Evolutionary conservation across 2,329 filamentous ascomycete genomes (phyloP).

Genomic region (Aspergillus texensis): DNA sequence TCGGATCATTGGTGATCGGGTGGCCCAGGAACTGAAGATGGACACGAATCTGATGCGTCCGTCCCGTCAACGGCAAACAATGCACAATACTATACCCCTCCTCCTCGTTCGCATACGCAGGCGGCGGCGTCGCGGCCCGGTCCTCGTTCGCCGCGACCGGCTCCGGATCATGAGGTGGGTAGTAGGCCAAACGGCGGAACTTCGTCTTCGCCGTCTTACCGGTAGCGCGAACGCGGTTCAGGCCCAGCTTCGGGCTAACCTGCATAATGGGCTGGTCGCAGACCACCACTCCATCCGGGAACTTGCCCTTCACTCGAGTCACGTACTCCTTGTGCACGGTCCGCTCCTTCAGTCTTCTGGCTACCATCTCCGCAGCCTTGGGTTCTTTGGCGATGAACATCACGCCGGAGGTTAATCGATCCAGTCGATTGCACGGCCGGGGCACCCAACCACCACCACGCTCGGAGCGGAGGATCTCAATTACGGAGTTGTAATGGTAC

Average conservation of each 20-base stretch:
- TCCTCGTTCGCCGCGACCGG: conserved; percentile 25
- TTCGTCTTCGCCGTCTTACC: conserved; percentile 89
- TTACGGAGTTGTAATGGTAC: conserved; percentile 92
- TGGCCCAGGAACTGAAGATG: conserved; percentile 93
- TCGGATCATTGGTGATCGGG: conserved; percentile 95
- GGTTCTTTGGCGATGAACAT: conserved; percentile 96
- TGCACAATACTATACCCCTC: conserved; percentile 92
- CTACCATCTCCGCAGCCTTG: conserved; percentile 75
- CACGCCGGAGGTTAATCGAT: conserved; percentile 89
- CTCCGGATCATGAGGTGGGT: conserved; percentile 54
- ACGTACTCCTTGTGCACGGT: conserved; percentile 95
- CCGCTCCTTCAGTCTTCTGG: conserved; percentile 73
- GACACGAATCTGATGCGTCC: conserved; percentile 92
- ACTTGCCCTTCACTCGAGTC: conserved; percentile 85
- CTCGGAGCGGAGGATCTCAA: conserved; percentile 89
- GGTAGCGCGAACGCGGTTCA: conserved; percentile 92
- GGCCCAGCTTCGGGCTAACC: conserved; percentile 90
- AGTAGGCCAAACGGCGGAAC: conserved; percentile 91
- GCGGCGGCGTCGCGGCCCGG: conserved; percentile 36
- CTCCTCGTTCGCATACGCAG: conserved; percentile 44
- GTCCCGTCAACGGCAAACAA: conserved; percentile 87
- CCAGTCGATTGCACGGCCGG: conserved; percentile 85
- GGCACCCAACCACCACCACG: conserved; percentile 61
- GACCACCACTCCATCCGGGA: conserved; percentile 86
- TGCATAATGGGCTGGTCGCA: conserved; percentile 93